These are phyloP conservation scores for Cryptomeria japonica DNA, from an alignment of 75 land plant genomes.

Conservation along the genomic window DNA sequence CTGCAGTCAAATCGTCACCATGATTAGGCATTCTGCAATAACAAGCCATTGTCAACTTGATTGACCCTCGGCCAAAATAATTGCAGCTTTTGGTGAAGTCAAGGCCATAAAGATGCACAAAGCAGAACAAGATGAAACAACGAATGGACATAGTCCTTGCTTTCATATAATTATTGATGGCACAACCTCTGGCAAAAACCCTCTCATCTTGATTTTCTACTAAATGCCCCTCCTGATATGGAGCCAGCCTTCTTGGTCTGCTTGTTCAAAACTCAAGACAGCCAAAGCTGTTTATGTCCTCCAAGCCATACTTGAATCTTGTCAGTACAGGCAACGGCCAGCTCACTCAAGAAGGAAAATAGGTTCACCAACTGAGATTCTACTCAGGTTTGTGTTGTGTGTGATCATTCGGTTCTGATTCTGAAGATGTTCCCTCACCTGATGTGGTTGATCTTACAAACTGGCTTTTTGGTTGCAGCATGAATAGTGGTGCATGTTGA, in stretches of 20 bases:
- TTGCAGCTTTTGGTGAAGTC: not conserved
- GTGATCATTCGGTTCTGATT: not conserved
- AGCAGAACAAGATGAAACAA: not conserved
- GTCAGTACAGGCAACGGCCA: not conserved
- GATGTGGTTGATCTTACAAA: not conserved
- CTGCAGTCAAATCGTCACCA: not conserved
- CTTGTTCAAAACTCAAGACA: not conserved
- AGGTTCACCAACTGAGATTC: not conserved
- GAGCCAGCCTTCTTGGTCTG: not conserved
- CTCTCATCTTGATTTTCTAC: not conserved
- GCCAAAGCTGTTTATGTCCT: not conserved
- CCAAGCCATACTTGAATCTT: not conserved
- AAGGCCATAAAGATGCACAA: not conserved
- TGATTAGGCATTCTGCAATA: not conserved
- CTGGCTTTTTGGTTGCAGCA: not conserved
- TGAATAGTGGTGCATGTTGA: not conserved
- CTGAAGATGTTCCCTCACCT: not conserved
- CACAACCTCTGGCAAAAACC: not conserved
- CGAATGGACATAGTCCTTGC: not conserved
- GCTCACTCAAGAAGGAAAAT: not conserved
- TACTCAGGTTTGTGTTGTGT: not conserved
- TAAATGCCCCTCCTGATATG: not conserved
- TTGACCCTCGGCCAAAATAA: not conserved
- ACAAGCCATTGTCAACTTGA: not conserved
- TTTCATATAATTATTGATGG: no score